Evolutionary conservation across 441 rosid species (phyloP).

Genomic region (Euphorbia schlechtendalii): DNA sequence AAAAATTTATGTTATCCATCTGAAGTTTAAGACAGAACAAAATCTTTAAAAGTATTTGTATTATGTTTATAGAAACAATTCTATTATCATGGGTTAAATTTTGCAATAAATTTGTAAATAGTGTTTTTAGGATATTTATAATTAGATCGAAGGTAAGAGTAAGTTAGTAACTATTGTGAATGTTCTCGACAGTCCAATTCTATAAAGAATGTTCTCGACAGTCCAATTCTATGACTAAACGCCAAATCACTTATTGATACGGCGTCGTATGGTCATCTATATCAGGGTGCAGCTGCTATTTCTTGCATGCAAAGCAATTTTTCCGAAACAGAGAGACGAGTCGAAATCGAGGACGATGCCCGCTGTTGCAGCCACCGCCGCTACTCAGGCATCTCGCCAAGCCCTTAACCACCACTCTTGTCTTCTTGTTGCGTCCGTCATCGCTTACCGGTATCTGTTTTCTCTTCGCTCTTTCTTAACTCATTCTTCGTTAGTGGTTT

Average conservation of each 20-base stretch:
- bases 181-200: background rate
- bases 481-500: background rate
- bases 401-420: constrained; percentile 8
- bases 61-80: too few relatives aligned
- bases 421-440: background rate
- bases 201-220: too few relatives aligned
- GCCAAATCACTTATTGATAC: background rate
- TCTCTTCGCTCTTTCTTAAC: background rate
- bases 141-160: too few relatives aligned
- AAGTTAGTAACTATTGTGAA: too few relatives aligned
- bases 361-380: constrained; percentile 9
- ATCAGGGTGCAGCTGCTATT: background rate
- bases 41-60: too few relatives aligned
- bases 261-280: background rate
- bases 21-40: too few relatives aligned
- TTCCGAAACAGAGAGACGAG: background rate
- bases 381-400: constrained; percentile 12
- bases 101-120: too few relatives aligned
- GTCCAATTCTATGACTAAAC: too few relatives aligned
- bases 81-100: too few relatives aligned
- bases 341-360: constrained; percentile 15
- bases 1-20: too few relatives aligned
- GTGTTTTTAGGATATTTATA: too few relatives aligned
- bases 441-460: constrained; percentile 16
- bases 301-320: constrained; percentile 12